Base-by-base conservation (phyloP, 1,284 basidiomycete species). In the Thecaphora thlaspeos region DNA sequence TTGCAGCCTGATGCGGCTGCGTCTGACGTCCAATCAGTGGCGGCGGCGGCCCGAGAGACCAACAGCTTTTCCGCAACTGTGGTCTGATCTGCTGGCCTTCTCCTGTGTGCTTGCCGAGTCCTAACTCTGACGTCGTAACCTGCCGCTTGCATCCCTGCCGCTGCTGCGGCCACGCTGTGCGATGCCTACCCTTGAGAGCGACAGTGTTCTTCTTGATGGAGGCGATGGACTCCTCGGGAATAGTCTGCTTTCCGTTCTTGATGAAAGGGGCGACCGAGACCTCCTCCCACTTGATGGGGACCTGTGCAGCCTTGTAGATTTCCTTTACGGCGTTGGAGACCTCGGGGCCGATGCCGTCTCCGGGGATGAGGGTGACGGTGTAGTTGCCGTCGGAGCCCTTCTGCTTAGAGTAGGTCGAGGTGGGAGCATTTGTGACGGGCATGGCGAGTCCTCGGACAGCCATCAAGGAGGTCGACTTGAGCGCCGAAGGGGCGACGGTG, bases 221-320 rank as follows among this genome's bases (percentile, higher is more conserved):
- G 62, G 84, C 84, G 68, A 99, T 92, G 42, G 94, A 92, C 53
- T 82, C 81, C 61, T 95, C 91, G 43, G 95, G 95, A 76, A 99
- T 98, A 64, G 90, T 90, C 56, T 92, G 95, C 84, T 96, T 96
- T 52, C 95, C 95, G 68, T 88, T 87, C 70, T 96, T 83, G 61
- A 95, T 86, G 55, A 64, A 61, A 18, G 95, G 95, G 18, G 91
- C 89, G 50, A 98, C 95, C 76, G 88, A 90, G 78, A 96, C 93
- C 80, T 97, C 91, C 80, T 97, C 93, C 90, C 93, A 99, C 81
- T 97, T 91, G 81, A 99, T 93, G 80, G 95, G 95, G 32, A 92
- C 95, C 79, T 98, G 98, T 79, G 91, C 86, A 65, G 90, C 85
- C 79, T 95, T 90, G 75, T 98, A 99, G 79, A 98, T 92, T 82